These are phyloP conservation scores for Solanum dulcamara DNA, from an alignment of 257 asterid species.

Conservation along the genomic window DNA sequence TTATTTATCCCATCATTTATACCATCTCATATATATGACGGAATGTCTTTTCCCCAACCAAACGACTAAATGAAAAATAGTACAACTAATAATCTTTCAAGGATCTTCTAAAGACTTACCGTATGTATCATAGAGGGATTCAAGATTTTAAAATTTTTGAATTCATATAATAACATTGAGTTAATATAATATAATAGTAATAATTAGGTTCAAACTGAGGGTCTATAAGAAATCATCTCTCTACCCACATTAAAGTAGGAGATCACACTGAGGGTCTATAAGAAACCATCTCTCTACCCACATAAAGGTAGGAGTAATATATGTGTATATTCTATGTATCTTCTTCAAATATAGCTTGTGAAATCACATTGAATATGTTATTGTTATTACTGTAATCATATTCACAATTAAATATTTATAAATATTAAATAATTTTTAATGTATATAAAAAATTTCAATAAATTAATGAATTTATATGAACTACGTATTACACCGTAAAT, in stretches of 20 bases:
- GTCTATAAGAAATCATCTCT: not conserved
- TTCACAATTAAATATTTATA: not conserved
- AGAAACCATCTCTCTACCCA: not conserved
- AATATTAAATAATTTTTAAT: too few species aligned
- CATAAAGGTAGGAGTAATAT: not conserved
- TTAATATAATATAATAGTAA: not conserved
- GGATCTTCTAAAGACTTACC: not conserved
- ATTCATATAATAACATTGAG: not conserved
- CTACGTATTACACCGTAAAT: not conserved
- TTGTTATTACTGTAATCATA: not conserved
- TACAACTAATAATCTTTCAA: not conserved
- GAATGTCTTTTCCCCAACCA: too few species aligned
- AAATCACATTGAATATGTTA: not conserved
- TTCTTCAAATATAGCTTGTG: not conserved
- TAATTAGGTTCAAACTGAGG: not conserved
- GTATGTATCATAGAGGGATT: not conserved
- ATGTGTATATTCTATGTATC: not conserved
- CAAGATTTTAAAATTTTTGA: not conserved
- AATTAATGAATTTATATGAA: too few species aligned
- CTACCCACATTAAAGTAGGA: not conserved
- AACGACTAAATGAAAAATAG: not conserved
- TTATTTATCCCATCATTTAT: too few species aligned
- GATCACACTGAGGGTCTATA: not conserved
- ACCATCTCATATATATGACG: too few species aligned
- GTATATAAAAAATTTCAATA: not conserved